These are phyloP conservation scores for Quercus suber DNA, from an alignment of 306 rosid species.

Conservation along the genomic window DNA sequence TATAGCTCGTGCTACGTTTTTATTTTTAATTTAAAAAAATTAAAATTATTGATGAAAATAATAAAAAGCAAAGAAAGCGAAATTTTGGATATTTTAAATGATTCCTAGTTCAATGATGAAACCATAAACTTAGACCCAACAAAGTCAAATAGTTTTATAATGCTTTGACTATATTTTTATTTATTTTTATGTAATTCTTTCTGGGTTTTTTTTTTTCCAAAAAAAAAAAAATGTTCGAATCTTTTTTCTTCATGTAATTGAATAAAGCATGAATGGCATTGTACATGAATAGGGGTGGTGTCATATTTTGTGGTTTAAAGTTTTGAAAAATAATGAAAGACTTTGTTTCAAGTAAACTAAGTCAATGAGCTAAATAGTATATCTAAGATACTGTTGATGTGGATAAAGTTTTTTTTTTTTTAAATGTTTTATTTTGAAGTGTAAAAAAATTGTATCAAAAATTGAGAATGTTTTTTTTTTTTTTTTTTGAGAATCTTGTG, in stretches of 20 bases:
- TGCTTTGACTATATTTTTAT: background rate
- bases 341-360: background rate
- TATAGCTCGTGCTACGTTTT: constrained; percentile 5
- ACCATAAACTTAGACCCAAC: background rate
- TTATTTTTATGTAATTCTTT: background rate
- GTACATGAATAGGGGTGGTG: too few relatives aligned
- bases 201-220: background rate
- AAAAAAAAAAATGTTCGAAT: too few relatives aligned
- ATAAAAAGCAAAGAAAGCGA: background rate
- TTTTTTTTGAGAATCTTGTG: too few relatives aligned
- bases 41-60: background rate
- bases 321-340: background rate
- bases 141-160: background rate
- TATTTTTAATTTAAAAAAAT: background rate
- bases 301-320: too few relatives aligned
- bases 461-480: too few relatives aligned
- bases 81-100: background rate
- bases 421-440: background rate
- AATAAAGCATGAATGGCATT: too few relatives aligned
- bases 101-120: background rate
- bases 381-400: background rate
- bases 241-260: too few relatives aligned
- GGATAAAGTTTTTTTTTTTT: background rate
- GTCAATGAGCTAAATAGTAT: background rate
- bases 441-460: constrained; percentile 4